Conservation (phyloP, 306 rosid species). For the Cicer judaicum region DNA sequence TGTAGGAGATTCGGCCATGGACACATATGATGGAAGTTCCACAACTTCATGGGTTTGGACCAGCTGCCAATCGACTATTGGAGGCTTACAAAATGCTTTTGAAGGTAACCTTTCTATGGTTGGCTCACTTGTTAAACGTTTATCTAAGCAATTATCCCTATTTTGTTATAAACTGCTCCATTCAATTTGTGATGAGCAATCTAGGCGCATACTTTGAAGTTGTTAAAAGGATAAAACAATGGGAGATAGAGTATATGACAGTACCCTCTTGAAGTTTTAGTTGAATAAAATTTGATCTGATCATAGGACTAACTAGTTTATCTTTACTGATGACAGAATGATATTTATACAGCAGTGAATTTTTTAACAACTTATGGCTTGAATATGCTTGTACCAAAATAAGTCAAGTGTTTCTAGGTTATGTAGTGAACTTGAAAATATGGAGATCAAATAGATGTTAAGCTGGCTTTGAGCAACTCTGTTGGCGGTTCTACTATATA, state of each 20-base stretch:
- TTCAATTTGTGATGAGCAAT: background rate
- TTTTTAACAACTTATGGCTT: background rate
- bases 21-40: conserved; percentile 99
- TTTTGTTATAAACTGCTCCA: background rate
- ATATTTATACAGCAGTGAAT: background rate
- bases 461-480: background rate
- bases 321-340: background rate
- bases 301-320: background rate
- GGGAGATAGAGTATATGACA: background rate
- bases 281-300: background rate
- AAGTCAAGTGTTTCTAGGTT: background rate
- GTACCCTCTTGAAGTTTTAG: too few relatives aligned
- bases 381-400: background rate
- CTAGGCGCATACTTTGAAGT: too few relatives aligned
- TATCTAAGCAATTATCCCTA: background rate
- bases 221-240: background rate
- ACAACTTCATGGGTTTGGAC: conserved; percentile 96
- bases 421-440: background rate
- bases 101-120: conserved; percentile 62
- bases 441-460: background rate
- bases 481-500: background rate
- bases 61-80: conserved; percentile 92
- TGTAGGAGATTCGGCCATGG: conserved; percentile 97
- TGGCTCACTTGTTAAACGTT: background rate
- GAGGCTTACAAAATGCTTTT: conserved; percentile 96